phyloP scores from a whole-genome alignment of 2,329 filamentous ascomycete genomes.

The Fusarium armeniacum region DNA sequence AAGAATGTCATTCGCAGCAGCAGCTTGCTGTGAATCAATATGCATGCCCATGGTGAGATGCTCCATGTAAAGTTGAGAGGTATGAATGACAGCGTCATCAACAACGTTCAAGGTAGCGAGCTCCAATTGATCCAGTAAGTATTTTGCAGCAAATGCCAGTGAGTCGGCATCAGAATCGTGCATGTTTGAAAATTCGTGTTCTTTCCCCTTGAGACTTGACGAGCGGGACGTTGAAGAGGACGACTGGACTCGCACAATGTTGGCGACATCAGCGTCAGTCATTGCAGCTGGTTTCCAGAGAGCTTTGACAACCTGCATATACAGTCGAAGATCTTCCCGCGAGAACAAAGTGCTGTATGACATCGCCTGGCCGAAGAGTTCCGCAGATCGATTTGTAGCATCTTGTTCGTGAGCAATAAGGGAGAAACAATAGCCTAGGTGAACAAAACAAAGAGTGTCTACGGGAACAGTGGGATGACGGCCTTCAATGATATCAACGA shows the following conservation, averaged over 20 bases:
- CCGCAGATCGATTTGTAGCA: constrained; percentile 53
- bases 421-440: constrained; percentile 66
- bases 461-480: constrained; percentile 57
- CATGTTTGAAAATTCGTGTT: constrained; percentile 54
- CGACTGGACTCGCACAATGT: constrained; percentile 46
- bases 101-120: constrained; percentile 56
- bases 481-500: constrained; percentile 59
- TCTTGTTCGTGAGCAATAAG: constrained; percentile 62
- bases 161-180: constrained; percentile 53
- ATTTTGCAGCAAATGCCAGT: constrained; percentile 59
- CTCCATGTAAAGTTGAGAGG: constrained; percentile 59
- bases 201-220: constrained; percentile 60
- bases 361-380: constrained; percentile 64
- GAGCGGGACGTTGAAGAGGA: constrained; percentile 38
- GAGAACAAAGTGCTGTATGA: constrained; percentile 60
- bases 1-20: constrained; percentile 57
- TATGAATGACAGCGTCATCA: constrained; percentile 52
- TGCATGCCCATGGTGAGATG: constrained; percentile 54
- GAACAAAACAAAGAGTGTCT: constrained; percentile 65
- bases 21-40: constrained; percentile 53
- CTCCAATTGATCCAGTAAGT: constrained; percentile 68
- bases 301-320: constrained; percentile 59
- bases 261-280: constrained; percentile 49
- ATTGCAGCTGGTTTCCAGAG: constrained; percentile 65
- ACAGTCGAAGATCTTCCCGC: constrained; percentile 55